Percentiles rank a stretch among this genome's conserved stretches.
These are phyloP conservation scores for Pluteus cervinus DNA, from an alignment of 768 basidiomycete genomes.

Conservation along the genomic window DNA sequence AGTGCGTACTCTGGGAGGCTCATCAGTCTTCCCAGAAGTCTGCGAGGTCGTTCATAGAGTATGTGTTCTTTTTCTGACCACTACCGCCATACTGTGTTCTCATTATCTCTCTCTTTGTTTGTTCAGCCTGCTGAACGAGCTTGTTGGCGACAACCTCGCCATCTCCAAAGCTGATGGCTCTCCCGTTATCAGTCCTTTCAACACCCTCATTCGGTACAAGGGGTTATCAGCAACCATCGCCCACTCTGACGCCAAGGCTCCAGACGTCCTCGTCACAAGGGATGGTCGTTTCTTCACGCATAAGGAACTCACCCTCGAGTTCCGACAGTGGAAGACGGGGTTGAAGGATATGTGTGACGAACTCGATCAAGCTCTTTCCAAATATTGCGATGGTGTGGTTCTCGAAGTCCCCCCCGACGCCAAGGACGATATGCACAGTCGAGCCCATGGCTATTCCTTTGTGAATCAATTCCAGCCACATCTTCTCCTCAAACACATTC, in stretches of 20 bases:
- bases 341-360: constrained; percentile 1
- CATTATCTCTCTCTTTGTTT: background rate
- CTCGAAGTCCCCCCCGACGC: constrained; percentile 6
- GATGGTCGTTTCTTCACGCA: constrained; percentile 8
- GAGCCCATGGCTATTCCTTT: constrained; percentile 9
- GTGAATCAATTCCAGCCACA: constrained; percentile 1
- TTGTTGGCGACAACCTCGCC: constrained; percentile 10
- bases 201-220: constrained; percentile 8
- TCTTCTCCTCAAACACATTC: too few species aligned
- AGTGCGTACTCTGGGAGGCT: constrained; percentile 9
- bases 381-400: constrained; percentile 1
- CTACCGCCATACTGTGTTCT: too few species aligned
- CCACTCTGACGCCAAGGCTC: constrained; percentile 1
- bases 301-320: constrained; percentile 1
- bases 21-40: background rate
- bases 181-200: constrained; percentile 7
- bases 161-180: too few species aligned
- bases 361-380: background rate
- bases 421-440: constrained; percentile 11
- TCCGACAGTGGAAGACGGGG: constrained; percentile 6
- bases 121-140: constrained; percentile 7
- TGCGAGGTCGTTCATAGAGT: constrained; percentile 3
- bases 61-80: too few species aligned
- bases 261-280: constrained; percentile 6
- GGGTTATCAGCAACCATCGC: constrained; percentile 6